These are phyloP conservation scores for Backusella liffmaniae DNA, from an alignment of 192 early-diverging fungal species.

Conservation along the genomic window DNA sequence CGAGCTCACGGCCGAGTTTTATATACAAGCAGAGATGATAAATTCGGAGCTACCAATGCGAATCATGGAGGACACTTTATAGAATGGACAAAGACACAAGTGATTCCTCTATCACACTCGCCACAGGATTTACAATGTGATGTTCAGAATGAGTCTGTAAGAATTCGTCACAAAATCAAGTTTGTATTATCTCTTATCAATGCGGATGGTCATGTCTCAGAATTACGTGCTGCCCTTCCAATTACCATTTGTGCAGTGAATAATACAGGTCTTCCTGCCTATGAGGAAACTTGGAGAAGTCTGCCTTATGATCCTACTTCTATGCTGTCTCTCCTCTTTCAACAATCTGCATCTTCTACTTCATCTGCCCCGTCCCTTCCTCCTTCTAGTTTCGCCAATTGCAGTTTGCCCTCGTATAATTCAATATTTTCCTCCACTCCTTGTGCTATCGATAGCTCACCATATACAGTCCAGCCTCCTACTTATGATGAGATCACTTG, in stretches of 20 bases:
- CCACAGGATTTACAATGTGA: slow-evolving; percentile 26
- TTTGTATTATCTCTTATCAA: slow-evolving; percentile 26
- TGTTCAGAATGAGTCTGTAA: slow-evolving; percentile 28
- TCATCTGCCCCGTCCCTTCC: neutral
- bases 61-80: neutral
- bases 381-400: neutral
- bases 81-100: slow-evolving; percentile 19
- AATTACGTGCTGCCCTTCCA: slow-evolving; percentile 35
- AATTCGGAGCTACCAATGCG: slow-evolving; percentile 10
- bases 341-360: slow-evolving; percentile 1
- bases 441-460: neutral
- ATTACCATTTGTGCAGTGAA: slow-evolving; percentile 31
- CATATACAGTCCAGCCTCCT: neutral
- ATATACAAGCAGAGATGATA: neutral
- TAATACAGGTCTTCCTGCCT: slow-evolving; percentile 24
- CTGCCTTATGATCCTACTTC: slow-evolving; percentile 26
- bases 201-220: slow-evolving; percentile 22
- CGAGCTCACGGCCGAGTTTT: slow-evolving; percentile 5
- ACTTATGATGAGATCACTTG: slow-evolving; percentile 13
- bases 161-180: slow-evolving; percentile 35
- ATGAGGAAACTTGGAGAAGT: slow-evolving; percentile 24
- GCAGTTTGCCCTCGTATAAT: slow-evolving; percentile 5
- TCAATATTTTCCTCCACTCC: neutral
- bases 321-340: slow-evolving; percentile 15
- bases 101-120: slow-evolving; percentile 11